These are phyloP conservation scores for Pyracantha coccinea DNA, from an alignment of 331 rosid species.

Conservation along the genomic window DNA sequence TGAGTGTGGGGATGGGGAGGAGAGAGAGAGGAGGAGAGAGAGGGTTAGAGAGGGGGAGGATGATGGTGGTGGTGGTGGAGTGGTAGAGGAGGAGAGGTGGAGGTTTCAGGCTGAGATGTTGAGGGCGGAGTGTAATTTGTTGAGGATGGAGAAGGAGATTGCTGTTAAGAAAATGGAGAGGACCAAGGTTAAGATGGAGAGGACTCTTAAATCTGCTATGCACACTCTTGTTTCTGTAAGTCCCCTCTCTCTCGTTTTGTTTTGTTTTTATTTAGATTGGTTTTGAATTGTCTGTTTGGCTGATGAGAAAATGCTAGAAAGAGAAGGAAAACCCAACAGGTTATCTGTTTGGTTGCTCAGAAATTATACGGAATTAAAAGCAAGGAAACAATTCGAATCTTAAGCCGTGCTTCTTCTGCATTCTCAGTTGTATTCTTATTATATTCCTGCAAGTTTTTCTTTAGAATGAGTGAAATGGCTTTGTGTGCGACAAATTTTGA, in stretches of 20 bases:
- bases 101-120: constrained; percentile 89
- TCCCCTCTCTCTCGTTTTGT: background rate
- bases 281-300: background rate
- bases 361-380: background rate
- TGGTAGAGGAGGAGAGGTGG: constrained; percentile 71
- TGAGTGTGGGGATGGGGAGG: constrained; percentile 25
- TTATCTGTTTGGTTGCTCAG: background rate
- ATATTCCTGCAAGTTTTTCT: background rate
- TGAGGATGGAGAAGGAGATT: constrained; percentile 90
- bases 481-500: background rate
- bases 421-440: background rate
- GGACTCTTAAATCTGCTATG: constrained; percentile 59
- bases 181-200: constrained; percentile 44
- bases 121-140: constrained; percentile 85
- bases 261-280: background rate
- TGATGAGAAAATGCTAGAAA: background rate
- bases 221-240: constrained; percentile 71
- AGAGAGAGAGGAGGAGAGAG: constrained; percentile 35
- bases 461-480: background rate
- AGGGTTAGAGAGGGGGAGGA: constrained; percentile 26
- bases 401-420: background rate
- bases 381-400: background rate
- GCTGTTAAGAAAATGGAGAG: constrained; percentile 57
- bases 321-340: no score
- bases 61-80: constrained; percentile 12